Evolutionary conservation across 1,284 basidiomycete species (phyloP), one percentile per base, ranked within the genome.

Genomic region (Coniferiporia weirii): DNA sequence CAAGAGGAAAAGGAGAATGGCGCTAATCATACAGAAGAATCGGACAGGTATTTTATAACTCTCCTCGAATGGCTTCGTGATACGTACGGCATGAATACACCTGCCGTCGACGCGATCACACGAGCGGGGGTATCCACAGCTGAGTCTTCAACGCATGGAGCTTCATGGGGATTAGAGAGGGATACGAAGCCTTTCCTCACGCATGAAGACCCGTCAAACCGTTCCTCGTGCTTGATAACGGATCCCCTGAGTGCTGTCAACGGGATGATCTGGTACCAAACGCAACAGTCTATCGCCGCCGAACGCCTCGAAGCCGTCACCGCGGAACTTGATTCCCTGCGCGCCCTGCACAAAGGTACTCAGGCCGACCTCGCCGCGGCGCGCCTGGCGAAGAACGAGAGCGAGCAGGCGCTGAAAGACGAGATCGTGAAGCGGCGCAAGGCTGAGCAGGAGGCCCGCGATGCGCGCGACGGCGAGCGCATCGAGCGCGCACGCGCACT

Each of bases 31-130:
- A 10, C 35, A 20, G 60, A 61, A 27, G 20, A 27, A 3, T 34
- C 56, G 22, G 45, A 19, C 40, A 43, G 52, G 34, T 50, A 51
- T 19, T 61, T 61, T 35, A 19, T 58, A 22, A 22, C 38, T 3
- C 27, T 56, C 17, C 52, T 61, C 36, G 60, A 58, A 17, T 58
- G 60, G 56, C 36, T 61, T 7, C 56, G 56, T 27, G 40, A 61
- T 9, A 46, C 56, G 1, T 61, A 61, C 34, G 60, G 60, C 5
- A 45, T 36, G 1, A 40, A 58, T 43, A 54, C 52, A 13, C 49
- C 56, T 45, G 43, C 34, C 19, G 36, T 59, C 7, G 57, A 59
- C 9, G 57, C 57, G 17, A 54, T 59, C 52, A 44, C 52, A 17
- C 57, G 49, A 48, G 36, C 57, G n/a, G 57, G 47, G 35, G 12